Evolutionary conservation across 345 rosid species (phyloP), one percentile per base, ranked within the genome.

Genomic region (Eucalyptus decipiens): DNA sequence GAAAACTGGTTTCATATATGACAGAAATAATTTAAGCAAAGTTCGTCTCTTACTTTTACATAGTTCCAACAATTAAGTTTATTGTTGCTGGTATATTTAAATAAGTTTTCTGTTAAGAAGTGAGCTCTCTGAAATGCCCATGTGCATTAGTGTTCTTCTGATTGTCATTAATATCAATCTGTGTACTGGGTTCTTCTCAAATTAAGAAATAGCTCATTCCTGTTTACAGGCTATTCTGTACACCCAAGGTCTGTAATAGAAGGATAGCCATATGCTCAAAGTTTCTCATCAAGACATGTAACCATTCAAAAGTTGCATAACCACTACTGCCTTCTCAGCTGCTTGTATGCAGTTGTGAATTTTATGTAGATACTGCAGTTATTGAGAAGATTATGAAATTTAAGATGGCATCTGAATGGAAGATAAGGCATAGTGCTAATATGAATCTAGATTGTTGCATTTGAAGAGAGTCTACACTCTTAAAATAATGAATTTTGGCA

Each of bases 1-100:
- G 83, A 90, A 92, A n/a, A 94, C 91, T 52, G 99, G 99, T 91
- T 97, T 96, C 98, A 93, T 94, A 56, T 97, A 97, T 93, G 97
- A 97, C 88, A 91, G 93, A 86, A 91, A 89, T 91, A 92, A 96
- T 89, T 92, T 98, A 93, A 93, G 89, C 93, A 94, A 95, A 94
- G 99, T 98, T 90, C 65, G 67, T 58, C 87, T 90, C 85, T 76
- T 76, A 40, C 85, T 76, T 76, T 76, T 76, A 3, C 85, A 21
- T 40, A 23, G 85, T 76, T 11, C 4, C 2, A 17, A 76, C 3
- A 1, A 21, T 76, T 76, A 76, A 76, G 28, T 76, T 76, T 76
- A 43, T 37, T 37, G 83, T 76, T 37, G 83, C 83, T 76, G 17
- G 85, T 23, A 11, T 76, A 40, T 40, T 76, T 76, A 11, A 76